Evolutionary conservation across 208 protist genomes (phyloP).

Genomic region (Crithidia thermophila): DNA sequence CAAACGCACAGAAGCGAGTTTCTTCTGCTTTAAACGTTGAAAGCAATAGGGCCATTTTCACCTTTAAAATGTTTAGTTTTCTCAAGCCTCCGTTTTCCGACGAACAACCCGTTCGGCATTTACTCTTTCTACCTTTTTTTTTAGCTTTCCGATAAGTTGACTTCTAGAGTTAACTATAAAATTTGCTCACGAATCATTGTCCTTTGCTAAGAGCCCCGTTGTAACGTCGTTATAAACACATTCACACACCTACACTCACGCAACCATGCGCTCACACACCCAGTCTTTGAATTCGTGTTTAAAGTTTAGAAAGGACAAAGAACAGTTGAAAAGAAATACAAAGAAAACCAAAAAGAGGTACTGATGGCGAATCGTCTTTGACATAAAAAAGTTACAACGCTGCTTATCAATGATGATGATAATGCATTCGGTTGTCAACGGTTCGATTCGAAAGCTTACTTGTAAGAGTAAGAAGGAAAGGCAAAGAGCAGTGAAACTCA

Average conservation of each 20-base stretch:
- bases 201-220: not conserved
- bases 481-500: not conserved
- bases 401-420: not conserved
- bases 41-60: too few relatives aligned
- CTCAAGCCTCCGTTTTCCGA: too few relatives aligned
- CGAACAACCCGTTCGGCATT: too few relatives aligned
- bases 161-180: not conserved
- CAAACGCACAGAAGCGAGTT: too few relatives aligned
- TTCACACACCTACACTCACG: not conserved
- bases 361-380: not conserved
- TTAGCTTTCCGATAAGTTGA: too few relatives aligned
- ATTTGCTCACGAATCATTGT: not conserved
- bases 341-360: constrained; percentile 7
- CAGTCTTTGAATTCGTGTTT: not conserved
- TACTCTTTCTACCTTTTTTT: not conserved
- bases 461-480: too few relatives aligned
- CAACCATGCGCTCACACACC: too few relatives aligned
- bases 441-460: too few relatives aligned
- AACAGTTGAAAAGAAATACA: constrained; percentile 1
- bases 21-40: too few relatives aligned
- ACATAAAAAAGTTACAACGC: not conserved
- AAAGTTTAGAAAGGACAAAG: constrained; percentile 2
- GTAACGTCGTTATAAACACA: constrained; percentile 8
- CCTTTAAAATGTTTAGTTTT: too few relatives aligned
- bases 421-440: not conserved